phyloP scores from a whole-genome alignment of 371 early-diverging fungal species.

The Coemansia sp. region DNA sequence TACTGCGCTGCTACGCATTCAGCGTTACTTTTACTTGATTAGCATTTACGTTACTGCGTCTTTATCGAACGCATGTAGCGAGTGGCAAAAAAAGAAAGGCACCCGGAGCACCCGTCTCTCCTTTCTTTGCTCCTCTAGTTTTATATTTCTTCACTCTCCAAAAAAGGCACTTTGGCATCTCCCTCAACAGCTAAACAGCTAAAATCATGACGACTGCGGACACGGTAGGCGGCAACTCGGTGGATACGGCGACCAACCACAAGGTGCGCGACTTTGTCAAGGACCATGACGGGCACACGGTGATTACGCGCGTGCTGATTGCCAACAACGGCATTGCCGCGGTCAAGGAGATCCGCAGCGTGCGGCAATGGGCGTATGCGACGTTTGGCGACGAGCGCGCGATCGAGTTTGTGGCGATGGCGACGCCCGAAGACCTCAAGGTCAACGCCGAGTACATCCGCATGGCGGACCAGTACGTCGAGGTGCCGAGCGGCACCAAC shows the following conservation, averaged over 20 bases:
- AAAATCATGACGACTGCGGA: neutral
- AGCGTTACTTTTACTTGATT: neutral
- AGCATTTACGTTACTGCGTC: conserved; percentile 1
- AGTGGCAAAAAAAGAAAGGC: neutral
- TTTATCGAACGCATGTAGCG: neutral
- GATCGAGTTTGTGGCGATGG: conserved; percentile 97
- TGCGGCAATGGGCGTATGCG: conserved; percentile 97
- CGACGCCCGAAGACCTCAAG: conserved; percentile 95
- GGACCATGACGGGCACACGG: conserved; percentile 80
- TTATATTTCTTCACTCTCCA: neutral
- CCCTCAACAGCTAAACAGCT: neutral
- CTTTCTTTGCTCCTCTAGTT: neutral
- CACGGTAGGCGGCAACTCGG: conserved; percentile 50
- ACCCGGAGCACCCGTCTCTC: too few species aligned
- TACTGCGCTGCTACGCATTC: conserved; percentile 3
- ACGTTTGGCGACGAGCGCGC: conserved; percentile 95
- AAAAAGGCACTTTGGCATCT: neutral
- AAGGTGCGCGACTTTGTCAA: conserved; percentile 69
- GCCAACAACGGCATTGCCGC: conserved; percentile 99
- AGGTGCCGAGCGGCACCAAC: conserved; percentile 94
- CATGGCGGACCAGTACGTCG: conserved; percentile 97
- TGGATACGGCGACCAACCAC: conserved; percentile 50
- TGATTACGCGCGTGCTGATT: conserved; percentile 87
- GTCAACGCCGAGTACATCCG: conserved; percentile 98
- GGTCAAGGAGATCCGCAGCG: conserved; percentile 97